Evolutionary conservation across 2,329 filamentous ascomycete species (phyloP), one percentile per base, ranked within the genome.

Genomic region (Keithomyces neogunnii): DNA sequence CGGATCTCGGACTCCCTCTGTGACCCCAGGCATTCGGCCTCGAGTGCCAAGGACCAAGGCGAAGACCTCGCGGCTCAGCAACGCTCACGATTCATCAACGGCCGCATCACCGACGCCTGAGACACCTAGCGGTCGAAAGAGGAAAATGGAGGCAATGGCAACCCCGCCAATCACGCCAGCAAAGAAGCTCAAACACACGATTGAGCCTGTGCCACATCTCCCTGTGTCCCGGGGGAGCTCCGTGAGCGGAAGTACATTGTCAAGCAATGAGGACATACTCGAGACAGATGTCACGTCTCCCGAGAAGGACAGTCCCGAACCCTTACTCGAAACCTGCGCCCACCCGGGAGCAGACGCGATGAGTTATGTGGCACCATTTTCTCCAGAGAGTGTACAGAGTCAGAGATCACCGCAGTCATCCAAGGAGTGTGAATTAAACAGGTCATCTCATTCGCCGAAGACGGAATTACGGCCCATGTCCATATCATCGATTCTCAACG

Each of bases 141-240:
- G 72, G 19, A 68, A 71, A 0, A 59, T 64, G 4, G 72, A 74
- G 33, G 66, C 65, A 4, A 64, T 81, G 4, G 73, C 72, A 2
- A 79, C 78, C 3, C 79, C 79, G 1, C 79, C 79, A 0, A 66
- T 75, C 10, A 82, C 79, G 0, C 79, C 79, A 0, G 68, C 76
- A 0, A 82, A 82, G 59, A 73, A 68, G 52, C 64, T 69, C 10
- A 79, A 75, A 59, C 56, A 59, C 31, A 49, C 57, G 31, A 48
- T 59, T 19, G 59, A 60, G 13, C 59, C 67, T 2, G 46, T 67
- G 5, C 51, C 65, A 3, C 47, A 59, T 3, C 11, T 28, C 11
- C 3, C 35, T 2, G 61, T 66, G 11, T 73, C 72, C 0, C 66
- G 69, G 33, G 67, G 60, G 19, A 72, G 67, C 52, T 77, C 72